Conservation (phyloP, 345 rosid genomes). For the Camelina sativa region DNA sequence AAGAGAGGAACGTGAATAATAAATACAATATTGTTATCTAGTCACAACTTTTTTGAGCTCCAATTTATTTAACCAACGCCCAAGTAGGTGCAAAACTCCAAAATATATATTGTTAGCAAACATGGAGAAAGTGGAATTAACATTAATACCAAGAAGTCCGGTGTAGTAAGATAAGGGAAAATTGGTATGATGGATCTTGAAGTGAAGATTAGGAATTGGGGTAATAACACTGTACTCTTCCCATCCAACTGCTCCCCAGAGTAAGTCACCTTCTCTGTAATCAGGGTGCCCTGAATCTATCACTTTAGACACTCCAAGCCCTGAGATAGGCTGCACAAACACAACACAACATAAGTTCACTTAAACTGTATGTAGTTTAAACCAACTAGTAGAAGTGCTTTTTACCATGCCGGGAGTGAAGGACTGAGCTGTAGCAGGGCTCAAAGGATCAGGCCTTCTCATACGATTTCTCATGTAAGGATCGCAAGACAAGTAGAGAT, state of each 20-base stretch:
- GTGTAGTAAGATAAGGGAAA: slow-evolving; percentile 67
- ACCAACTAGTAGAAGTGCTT: no score
- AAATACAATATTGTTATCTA: neutral
- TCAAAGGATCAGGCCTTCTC: slow-evolving; percentile 38
- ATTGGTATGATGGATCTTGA: slow-evolving; percentile 56
- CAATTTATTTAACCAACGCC: neutral
- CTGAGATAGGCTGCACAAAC: slow-evolving; percentile 52
- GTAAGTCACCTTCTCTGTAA: slow-evolving; percentile 55
- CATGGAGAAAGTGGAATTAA: neutral
- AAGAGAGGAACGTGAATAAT: slow-evolving; percentile 19
- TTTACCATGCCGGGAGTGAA: slow-evolving; percentile 46
- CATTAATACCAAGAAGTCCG: slow-evolving; percentile 56
- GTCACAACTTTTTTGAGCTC: neutral
- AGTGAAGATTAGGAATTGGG: slow-evolving; percentile 39
- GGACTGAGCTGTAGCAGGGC: slow-evolving; percentile 30
- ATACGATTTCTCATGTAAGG: slow-evolving; percentile 57
- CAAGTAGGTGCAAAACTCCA: no score
- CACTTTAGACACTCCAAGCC: slow-evolving; percentile 61
- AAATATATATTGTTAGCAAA: no score
- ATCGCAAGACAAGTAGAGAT: slow-evolving; percentile 69
- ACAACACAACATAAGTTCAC: neutral
- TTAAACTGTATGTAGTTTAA: neutral
- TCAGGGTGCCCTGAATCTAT: slow-evolving; percentile 51
- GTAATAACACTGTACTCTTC: slow-evolving; percentile 61
- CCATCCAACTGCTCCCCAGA: slow-evolving; percentile 69